Conservation (phyloP, 441 rosid species). For the Eutrema salsugineum region DNA sequence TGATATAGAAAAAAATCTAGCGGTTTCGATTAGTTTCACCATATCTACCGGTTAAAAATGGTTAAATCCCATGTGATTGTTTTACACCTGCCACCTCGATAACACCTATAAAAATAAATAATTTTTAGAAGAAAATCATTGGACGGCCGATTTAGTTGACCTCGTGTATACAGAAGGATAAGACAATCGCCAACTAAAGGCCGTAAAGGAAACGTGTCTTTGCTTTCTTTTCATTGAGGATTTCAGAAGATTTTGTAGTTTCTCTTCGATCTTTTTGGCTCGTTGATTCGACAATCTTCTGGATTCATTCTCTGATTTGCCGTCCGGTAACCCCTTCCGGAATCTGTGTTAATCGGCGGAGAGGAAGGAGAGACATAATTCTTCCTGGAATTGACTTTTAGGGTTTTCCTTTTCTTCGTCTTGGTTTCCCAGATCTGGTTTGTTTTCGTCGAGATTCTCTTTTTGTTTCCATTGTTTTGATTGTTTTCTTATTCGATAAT, state of each 20-base stretch:
- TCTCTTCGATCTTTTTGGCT: constrained; percentile 5
- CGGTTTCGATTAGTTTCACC: not conserved
- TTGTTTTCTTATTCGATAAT: not conserved
- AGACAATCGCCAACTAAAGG: not conserved
- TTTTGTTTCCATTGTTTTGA: constrained; percentile 12
- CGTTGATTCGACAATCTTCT: constrained; percentile 5
- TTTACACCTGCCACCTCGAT: not conserved
- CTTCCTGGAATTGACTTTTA: constrained; percentile 19
- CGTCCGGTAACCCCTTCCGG: constrained; percentile 47
- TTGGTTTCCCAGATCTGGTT: constrained; percentile 19
- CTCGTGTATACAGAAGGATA: not conserved
- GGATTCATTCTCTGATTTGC: not conserved
- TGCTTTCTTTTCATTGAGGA: not conserved
- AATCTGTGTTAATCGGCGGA: constrained; percentile 32
- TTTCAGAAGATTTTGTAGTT: constrained; percentile 3
- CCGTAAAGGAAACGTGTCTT: not conserved
- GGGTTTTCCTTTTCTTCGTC: constrained; percentile 29
- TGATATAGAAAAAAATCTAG: not conserved
- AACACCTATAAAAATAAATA: not conserved
- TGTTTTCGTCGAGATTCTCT: constrained; percentile 16
- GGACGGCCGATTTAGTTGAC: constrained; percentile 3
- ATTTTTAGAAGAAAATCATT: not conserved
- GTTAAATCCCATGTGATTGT: not conserved
- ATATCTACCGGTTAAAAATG: not conserved
- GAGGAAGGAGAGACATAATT: constrained; percentile 20